Evolutionary conservation across 306 rosid genomes (phyloP).

Genomic region (Echinosophora koreensis): DNA sequence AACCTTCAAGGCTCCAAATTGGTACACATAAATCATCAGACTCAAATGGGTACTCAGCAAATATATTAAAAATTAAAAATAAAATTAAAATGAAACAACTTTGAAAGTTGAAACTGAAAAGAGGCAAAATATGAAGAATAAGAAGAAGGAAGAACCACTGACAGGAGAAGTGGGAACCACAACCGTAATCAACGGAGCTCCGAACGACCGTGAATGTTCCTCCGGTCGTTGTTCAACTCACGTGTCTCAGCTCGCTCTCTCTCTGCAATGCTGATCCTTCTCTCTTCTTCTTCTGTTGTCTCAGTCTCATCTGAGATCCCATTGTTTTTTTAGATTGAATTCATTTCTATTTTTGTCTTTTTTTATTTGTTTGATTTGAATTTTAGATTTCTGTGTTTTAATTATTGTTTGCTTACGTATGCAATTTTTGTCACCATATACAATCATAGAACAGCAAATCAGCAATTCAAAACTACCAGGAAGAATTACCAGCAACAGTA

Average conservation of each 20-base stretch:
- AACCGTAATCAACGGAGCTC: constrained; percentile 54
- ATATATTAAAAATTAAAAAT: neutral
- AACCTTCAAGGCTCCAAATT: constrained; percentile 1
- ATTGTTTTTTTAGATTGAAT: neutral
- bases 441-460: too few relatives aligned
- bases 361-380: constrained; percentile 29
- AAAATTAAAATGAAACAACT: constrained; percentile 29
- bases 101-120: constrained; percentile 14
- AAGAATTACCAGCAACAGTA: too few relatives aligned
- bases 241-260: constrained; percentile 39
- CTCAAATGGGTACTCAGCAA: constrained; percentile 23
- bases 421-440: neutral
- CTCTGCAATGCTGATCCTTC: neutral
- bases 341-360: neutral
- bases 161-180: constrained; percentile 45
- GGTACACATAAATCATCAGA: constrained; percentile 27
- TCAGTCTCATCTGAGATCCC: constrained; percentile 35
- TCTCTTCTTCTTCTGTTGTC: constrained; percentile 20
- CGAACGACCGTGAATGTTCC: constrained; percentile 31
- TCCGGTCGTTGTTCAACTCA: constrained; percentile 39
- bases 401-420: neutral
- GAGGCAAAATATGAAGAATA: constrained; percentile 12
- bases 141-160: constrained; percentile 26
- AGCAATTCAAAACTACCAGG: too few relatives aligned
- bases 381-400: neutral